A percentile compares a stretch with the other conserved stretches of the same genome.
These are phyloP conservation scores for Sarocladium strictum DNA, from an alignment of 2,329 filamentous ascomycete genomes.

Conservation along the genomic window DNA sequence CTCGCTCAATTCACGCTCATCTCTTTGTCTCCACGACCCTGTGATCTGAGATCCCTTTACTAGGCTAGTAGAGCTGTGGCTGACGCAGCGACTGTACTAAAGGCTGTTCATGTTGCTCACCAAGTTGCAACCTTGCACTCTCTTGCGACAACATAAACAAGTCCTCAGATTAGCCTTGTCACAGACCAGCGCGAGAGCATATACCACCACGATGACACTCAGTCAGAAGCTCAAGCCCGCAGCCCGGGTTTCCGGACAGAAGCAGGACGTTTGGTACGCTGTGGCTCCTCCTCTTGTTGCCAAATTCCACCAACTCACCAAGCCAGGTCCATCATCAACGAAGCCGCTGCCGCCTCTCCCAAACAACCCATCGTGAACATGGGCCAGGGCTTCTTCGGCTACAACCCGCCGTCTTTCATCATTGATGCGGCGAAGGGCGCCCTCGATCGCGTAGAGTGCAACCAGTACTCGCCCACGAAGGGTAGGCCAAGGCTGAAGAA, in stretches of 20 bases:
- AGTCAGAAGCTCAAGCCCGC: conserved; percentile 44
- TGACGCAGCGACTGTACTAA: background rate
- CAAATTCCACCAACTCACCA: background rate
- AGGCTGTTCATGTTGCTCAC: conserved; percentile 5
- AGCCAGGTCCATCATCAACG: conserved; percentile 58
- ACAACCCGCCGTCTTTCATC: conserved; percentile 89
- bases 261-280: conserved; percentile 47
- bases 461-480: conserved; percentile 96
- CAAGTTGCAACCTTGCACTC: conserved; percentile 10
- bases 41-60: background rate
- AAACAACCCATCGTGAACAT: conserved; percentile 60
- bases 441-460: conserved; percentile 88
- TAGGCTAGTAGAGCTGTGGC: background rate
- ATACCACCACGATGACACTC: conserved; percentile 32
- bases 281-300: background rate
- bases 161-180: conserved; percentile 2
- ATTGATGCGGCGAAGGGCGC: conserved; percentile 86
- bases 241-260: conserved; percentile 41
- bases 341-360: conserved; percentile 56
- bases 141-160: conserved; percentile 16
- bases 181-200: background rate
- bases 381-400: conserved; percentile 71
- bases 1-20: background rate
- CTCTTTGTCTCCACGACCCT: background rate
- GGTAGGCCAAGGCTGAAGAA: conserved; percentile 87